Base-by-base conservation (phyloP, 352 stramenopile species). In the Globisporangium cystogenes region DNA sequence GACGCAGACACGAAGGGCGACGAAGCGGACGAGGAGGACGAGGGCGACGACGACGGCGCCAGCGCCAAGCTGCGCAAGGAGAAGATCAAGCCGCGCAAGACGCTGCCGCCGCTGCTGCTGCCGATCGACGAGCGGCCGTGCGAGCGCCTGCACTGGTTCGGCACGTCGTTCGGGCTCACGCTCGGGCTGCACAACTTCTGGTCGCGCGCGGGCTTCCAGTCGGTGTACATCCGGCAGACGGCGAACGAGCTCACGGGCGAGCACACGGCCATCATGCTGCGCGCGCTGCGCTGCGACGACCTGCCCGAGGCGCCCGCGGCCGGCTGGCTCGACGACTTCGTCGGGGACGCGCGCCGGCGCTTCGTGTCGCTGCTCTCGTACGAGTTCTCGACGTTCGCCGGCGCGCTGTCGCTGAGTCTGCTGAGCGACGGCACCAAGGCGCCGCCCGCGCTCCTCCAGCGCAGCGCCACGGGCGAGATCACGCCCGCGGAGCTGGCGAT, bases 231-330 rank as follows among this genome's bases (percentile, higher is more conserved):
- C 31, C 92, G 97, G 0, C 97, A 99, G 75, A 99, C 97, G 7
- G 79, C 95, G n/a, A 99, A 99, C 70, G 96, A 99, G 36, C 83
- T 99, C 44, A 99, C 97, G 26, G 97, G 97, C 23, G 97, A 99
- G 70, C 95, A 99, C 67, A 98, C 95, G 27, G 78, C 90, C 15
- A 99, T 99, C 60, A 77, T 97, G 77, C 66, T 93, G 60, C 78
- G 78, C 43, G 70, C 74, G 15, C 67, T 93, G 54, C 70, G 66
- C 51, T 90, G 80, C 45, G 74, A 94, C 44, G 86, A 91, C 48
- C 55, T 97, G 27, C 74, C 78, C 3, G 80, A 86, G 42, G 68
- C 85, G 18, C 88, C 90, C 3, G 67, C 80, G 15, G 53, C 86
- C 47, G 93, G 93, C 8, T 99, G 97, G 96, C 72, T 99, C 1